Conservation (phyloP, 768 basidiomycete genomes). For the Pleurotus djamor region DNA sequence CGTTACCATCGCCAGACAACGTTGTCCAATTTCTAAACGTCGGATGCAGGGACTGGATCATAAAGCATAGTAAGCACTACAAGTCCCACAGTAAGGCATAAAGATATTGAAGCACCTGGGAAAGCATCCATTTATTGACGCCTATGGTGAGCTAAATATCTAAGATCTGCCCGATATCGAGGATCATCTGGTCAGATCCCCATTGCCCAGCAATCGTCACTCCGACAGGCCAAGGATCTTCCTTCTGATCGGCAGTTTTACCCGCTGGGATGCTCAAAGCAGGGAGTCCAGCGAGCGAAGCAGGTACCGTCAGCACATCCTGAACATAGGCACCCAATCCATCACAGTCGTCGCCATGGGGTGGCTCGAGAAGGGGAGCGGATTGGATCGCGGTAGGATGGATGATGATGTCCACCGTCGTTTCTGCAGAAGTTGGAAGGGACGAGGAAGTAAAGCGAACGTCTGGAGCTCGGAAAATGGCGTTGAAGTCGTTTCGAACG, state of each 20-base stretch:
- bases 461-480: slow-evolving; percentile 61
- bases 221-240: slow-evolving; percentile 80
- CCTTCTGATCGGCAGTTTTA: slow-evolving; percentile 21
- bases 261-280: slow-evolving; percentile 67
- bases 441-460: slow-evolving; percentile 11
- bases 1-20: too few relatives aligned
- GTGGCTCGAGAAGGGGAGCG: slow-evolving; percentile 48
- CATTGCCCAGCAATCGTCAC: slow-evolving; percentile 85
- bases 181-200: slow-evolving; percentile 39
- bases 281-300: slow-evolving; percentile 87
- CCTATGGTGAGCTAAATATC: not conserved
- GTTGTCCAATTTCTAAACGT: too few relatives aligned
- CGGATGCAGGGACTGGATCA: too few relatives aligned
- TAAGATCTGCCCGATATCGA: not conserved
- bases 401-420: slow-evolving; percentile 74
- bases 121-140: too few relatives aligned
- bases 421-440: not conserved
- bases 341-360: slow-evolving; percentile 24
- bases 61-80: too few relatives aligned
- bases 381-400: slow-evolving; percentile 88
- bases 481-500: slow-evolving; percentile 72
- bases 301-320: slow-evolving; percentile 90
- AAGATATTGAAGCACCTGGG: too few relatives aligned
- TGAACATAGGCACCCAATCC: slow-evolving; percentile 68
- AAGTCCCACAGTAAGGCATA: too few relatives aligned